Conservation (phyloP, 768 basidiomycete species). For the Lactifluus subvellereus region DNA sequence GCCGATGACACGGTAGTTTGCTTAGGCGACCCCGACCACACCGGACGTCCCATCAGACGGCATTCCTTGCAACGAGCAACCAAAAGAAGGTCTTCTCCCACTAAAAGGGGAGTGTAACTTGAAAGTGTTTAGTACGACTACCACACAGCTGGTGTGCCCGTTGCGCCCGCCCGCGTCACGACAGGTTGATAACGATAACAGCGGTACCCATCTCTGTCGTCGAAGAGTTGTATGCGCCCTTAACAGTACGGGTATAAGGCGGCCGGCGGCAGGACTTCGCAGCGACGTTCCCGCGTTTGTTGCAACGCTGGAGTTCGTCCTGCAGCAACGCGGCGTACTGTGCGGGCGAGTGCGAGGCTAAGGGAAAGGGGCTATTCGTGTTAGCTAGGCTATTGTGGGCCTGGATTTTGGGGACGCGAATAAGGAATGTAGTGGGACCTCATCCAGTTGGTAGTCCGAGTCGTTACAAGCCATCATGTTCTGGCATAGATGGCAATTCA, state of each 20-base stretch:
- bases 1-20: too few relatives aligned
- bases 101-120: too few relatives aligned
- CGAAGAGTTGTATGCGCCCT: not conserved
- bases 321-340: too few relatives aligned
- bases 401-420: too few relatives aligned
- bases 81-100: too few relatives aligned
- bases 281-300: not conserved
- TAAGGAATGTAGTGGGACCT: not conserved
- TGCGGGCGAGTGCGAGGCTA: too few relatives aligned
- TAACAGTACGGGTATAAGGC: not conserved
- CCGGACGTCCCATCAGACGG: not conserved
- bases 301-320: not conserved
- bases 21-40: not conserved
- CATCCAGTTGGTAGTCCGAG: not conserved
- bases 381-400: too few relatives aligned
- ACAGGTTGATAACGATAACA: not conserved
- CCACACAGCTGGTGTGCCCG: too few relatives aligned
- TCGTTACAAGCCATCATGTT: not conserved
- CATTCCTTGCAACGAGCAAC: too few relatives aligned
- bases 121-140: too few relatives aligned
- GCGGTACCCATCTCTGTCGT: not conserved
- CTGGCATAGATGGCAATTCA: not conserved
- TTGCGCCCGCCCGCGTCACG: not conserved
- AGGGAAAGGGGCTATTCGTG: too few relatives aligned
- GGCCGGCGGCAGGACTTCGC: not conserved